Base-by-base conservation (phyloP, 2,329 filamentous ascomycete species). In the Juglanconis sp. region DNA sequence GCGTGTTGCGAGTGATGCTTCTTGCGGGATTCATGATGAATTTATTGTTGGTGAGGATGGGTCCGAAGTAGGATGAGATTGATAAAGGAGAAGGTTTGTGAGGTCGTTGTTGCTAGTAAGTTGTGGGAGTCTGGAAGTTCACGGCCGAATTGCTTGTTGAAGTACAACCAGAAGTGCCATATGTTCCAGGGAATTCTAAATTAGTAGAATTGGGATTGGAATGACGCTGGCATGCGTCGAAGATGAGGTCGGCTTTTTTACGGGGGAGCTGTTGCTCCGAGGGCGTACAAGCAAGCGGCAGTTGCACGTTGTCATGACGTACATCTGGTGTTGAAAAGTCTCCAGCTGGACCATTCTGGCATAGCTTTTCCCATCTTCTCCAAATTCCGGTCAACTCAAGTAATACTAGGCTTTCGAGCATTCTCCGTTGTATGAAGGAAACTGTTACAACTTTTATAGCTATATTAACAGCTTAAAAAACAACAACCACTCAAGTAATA, bases 1-100 rank as follows among this genome's bases (percentile, higher is more conserved):
- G 49, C n/a, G 56, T 46, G 5, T 53, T 51, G 15, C 61, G 61
- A n/a, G 54, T 49, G 40, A 49, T 51, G 49, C 54, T 31, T 53
- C 61, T 55, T 54, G 61, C 42, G n/a, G 61, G 54, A 53, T 61
- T 57, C 61, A 63, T 63, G 17, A 13, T 48, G 46, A 5, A 4
- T 48, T 31, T 13, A 17, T 38, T 35, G 48, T 5, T 35, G 6
- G 4, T 3, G n/a, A 35, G 56, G 17, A 17, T 24, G 13, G 6
- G 31, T 17, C 17, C 17, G 17, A 24, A 38, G 17, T 51, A 24
- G 13, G 11, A 34, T n/a, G 4, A 17, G 30, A 38, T 3, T 15
- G 35, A 32, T 8, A 34, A 8, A 24, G 48, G 30, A 35, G 38
- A 42, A 8, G 5, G 4, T 5, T 5, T 46, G 44, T 46, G 44